Base-by-base conservation (phyloP, 768 basidiomycete species). In the Xanthoconium stramineum region DNA sequence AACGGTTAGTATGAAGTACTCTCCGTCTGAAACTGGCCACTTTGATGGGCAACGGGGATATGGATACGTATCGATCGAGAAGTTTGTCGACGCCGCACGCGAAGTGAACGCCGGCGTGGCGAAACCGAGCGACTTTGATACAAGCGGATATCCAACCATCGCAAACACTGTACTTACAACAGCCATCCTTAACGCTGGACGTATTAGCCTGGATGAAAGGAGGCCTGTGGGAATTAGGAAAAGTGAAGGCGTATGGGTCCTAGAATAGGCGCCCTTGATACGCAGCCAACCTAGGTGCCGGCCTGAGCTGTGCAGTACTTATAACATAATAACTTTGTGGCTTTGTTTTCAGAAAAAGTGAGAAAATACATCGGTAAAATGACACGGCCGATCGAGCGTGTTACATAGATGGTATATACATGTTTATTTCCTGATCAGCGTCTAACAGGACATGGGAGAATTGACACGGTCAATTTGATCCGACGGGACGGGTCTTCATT, bases 31-130 rank as follows among this genome's bases (percentile, higher is more conserved):
- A 74, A 88, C 83, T 53, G 94, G 93, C 7, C 88, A 92, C 73
- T 96, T 97, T 68, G 94, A 96, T 66, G 94, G 94, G 30, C 94
- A 95, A 74, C 83, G 88, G 54, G 94, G 94, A 15, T 97, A 97
- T 71, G 94, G 90, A 58, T 85, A 96, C 69, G 77, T 95, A 64
- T 94, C 91, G 17, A 90, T 95, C 63, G 93, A 93, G 73, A 94
- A 90, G 73, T 95, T 95, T 73, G 77, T 96, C 69, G 92, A 91
- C 68, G 90, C 89, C 17, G 84, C 87, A 42, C 81, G 86, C 50
- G 81, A 79, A 58, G 89, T 94, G 64, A 92, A 94, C 65, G 84
- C 86, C 24, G 84, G 86, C 9, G 67, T 77, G 52, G 75, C 82
- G 49, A 80, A 81, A 67, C 83, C 92, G 20, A 76, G 70, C 35